Conservation (phyloP, 805 yeast genomes). For the Starmerella etchellsii region DNA sequence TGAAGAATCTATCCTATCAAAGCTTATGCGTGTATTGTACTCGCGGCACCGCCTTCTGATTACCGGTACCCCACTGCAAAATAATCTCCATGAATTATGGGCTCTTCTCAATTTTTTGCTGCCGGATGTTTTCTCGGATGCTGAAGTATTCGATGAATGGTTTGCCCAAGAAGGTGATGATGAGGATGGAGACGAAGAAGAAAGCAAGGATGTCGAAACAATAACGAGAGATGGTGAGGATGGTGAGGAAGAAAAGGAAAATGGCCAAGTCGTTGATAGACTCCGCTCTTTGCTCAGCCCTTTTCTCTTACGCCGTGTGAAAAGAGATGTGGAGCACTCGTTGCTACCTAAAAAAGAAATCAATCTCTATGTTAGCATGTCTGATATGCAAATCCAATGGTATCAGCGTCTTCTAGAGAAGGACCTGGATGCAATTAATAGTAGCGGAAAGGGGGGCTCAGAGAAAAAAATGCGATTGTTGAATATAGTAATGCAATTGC, state of each 20-base stretch:
- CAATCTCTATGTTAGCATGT: conserved; percentile 88
- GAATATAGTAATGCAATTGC: conserved; percentile 89
- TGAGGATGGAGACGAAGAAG: conserved; percentile 8
- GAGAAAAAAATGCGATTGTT: conserved; percentile 74
- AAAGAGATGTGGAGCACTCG: conserved; percentile 85
- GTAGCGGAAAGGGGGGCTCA: conserved; percentile 53
- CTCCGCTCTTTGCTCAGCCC: conserved; percentile 79
- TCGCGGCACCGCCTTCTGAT: conserved; percentile 74
- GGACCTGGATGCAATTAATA: conserved; percentile 91
- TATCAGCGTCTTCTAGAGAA: conserved; percentile 75
- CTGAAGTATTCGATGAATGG: conserved; percentile 86
- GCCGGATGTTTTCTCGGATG: conserved; percentile 91
- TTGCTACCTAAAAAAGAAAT: conserved; percentile 80
- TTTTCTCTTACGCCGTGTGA: conserved; percentile 75
- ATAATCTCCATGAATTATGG: conserved; percentile 92
- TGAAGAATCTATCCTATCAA: conserved; percentile 81
- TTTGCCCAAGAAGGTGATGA: conserved; percentile 29
- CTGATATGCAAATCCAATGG: conserved; percentile 91
- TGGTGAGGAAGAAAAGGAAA: conserved; percentile 37
- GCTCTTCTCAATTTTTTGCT: conserved; percentile 77
- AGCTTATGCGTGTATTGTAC: conserved; percentile 76
- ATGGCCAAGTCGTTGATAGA: conserved; percentile 59
- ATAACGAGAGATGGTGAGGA: conserved; percentile 27
- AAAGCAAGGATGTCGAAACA: conserved; percentile 2
- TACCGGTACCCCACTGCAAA: conserved; percentile 94